Evolutionary conservation across 2,329 filamentous ascomycete genomes (phyloP).

Genomic region (Aspergillus versicolor): DNA sequence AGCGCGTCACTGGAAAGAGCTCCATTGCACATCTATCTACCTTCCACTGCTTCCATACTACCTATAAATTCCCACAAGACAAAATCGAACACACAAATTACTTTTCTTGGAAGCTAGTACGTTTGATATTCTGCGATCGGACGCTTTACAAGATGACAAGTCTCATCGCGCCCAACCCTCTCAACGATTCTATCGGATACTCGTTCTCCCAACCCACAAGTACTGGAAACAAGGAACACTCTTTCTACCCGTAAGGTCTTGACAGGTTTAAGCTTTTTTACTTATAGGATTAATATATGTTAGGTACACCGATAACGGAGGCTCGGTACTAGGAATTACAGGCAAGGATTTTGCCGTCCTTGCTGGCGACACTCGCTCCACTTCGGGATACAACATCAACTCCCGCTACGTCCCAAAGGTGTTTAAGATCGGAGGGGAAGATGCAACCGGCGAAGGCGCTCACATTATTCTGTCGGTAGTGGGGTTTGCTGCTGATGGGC

Average conservation of each 20-base stretch:
- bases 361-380: slow-evolving; percentile 94
- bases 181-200: slow-evolving; percentile 57
- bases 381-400: slow-evolving; percentile 98
- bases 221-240: slow-evolving; percentile 61
- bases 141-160: slow-evolving; percentile 50
- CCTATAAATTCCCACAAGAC: not conserved
- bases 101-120: not conserved
- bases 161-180: slow-evolving; percentile 50
- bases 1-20: slow-evolving; percentile 33
- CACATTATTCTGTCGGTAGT: slow-evolving; percentile 90
- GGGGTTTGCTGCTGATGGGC: slow-evolving; percentile 91
- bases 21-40: slow-evolving; percentile 4
- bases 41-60: not conserved
- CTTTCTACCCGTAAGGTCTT: slow-evolving; percentile 80
- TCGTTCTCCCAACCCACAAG: slow-evolving; percentile 57
- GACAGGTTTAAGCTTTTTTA: not conserved
- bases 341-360: slow-evolving; percentile 94
- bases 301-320: slow-evolving; percentile 93
- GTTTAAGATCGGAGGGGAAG: slow-evolving; percentile 93
- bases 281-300: slow-evolving; percentile 13
- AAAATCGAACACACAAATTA: not conserved
- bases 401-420: slow-evolving; percentile 92
- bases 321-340: slow-evolving; percentile 91
- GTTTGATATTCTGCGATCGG: not conserved
- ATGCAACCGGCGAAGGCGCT: slow-evolving; percentile 78